A percentile compares a stretch with the other conserved stretches of the same genome.
These are phyloP conservation scores for Pichia sp. DNA, from an alignment of 1,139 yeast genomes.

Conservation along the genomic window DNA sequence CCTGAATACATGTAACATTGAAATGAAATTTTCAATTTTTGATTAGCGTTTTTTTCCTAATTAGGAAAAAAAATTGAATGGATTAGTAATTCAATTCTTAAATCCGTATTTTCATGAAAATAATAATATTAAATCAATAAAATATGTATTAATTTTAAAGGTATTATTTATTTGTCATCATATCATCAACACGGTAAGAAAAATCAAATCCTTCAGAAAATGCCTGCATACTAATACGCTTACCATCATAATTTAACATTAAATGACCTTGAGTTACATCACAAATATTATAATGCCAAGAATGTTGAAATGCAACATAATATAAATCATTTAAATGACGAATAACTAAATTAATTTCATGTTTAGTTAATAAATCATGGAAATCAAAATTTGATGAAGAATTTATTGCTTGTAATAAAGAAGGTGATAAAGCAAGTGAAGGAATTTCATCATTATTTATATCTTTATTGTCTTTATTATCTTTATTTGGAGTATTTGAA, in stretches of 20 bases:
- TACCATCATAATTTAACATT: slow-evolving; percentile 36
- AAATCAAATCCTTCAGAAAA: slow-evolving; percentile 45
- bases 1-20: no score
- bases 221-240: slow-evolving; percentile 38
- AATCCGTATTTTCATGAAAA: no score
- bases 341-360: slow-evolving; percentile 28
- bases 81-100: no score
- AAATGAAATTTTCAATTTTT: no score
- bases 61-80: no score
- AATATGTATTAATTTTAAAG: no score
- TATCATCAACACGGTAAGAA: not conserved
- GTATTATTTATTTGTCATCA: no score
- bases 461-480: not conserved
- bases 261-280: slow-evolving; percentile 47
- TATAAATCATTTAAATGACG: slow-evolving; percentile 47
- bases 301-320: slow-evolving; percentile 58
- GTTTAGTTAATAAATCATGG: slow-evolving; percentile 24
- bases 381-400: slow-evolving; percentile 19
- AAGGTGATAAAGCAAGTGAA: slow-evolving; percentile 8
- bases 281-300: slow-evolving; percentile 75
- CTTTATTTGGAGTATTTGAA: not conserved
- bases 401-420: slow-evolving; percentile 7
- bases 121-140: no score
- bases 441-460: slow-evolving; percentile 8
- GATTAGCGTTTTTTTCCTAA: no score